These are phyloP conservation scores for Pyrenochaeta sp. DNA, from an alignment of 2,329 filamentous ascomycete genomes.

Conservation along the genomic window DNA sequence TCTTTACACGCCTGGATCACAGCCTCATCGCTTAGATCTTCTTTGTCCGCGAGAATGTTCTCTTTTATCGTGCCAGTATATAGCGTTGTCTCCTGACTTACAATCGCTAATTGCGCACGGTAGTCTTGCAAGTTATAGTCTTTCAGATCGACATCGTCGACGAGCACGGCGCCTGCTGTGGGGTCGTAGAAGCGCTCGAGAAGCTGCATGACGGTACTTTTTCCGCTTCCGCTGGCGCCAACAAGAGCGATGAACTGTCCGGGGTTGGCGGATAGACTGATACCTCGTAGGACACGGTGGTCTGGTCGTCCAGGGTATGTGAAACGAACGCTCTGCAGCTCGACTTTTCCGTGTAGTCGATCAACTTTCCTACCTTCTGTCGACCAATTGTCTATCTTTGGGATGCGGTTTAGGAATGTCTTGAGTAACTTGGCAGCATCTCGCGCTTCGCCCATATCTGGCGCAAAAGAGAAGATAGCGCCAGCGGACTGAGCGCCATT, in stretches of 20 bases:
- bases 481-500: constrained; percentile 94
- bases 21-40: constrained; percentile 73
- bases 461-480: constrained; percentile 91
- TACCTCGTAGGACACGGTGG: constrained; percentile 87
- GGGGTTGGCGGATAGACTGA: constrained; percentile 76
- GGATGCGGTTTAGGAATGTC: constrained; percentile 81
- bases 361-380: constrained; percentile 62
- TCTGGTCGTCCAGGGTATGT: constrained; percentile 91
- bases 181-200: constrained; percentile 96
- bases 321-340: constrained; percentile 94
- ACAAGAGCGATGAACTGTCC: constrained; percentile 90
- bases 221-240: constrained; percentile 93
- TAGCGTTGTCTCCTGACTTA: constrained; percentile 92
- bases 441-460: constrained; percentile 95
- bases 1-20: constrained; percentile 84
- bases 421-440: constrained; percentile 84
- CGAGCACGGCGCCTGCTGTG: constrained; percentile 76
- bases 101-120: constrained; percentile 84
- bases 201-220: constrained; percentile 90
- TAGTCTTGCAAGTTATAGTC: constrained; percentile 83
- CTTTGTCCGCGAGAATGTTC: constrained; percentile 74
- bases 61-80: constrained; percentile 93
- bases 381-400: constrained; percentile 67
- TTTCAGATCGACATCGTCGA: constrained; percentile 85
- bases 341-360: constrained; percentile 68